phyloP scores from a whole-genome alignment of 495 filamentous ascomycete genomes.

The Aspergillus campestris region DNA sequence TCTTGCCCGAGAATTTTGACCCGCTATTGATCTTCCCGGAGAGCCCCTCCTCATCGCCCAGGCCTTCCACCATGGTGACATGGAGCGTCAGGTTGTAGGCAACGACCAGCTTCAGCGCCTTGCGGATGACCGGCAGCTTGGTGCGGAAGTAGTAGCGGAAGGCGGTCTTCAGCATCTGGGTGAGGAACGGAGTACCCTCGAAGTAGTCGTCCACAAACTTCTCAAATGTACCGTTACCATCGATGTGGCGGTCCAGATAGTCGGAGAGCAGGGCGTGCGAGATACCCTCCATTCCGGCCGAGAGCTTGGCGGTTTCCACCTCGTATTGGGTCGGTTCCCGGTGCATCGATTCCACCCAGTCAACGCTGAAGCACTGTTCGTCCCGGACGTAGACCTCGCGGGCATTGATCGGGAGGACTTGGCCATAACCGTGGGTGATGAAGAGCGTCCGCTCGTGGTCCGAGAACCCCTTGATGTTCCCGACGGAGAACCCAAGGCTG shows the following conservation, averaged over 20 bases:
- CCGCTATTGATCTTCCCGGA: constrained; percentile 72
- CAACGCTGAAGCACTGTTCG: constrained; percentile 82
- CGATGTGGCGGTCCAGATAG: constrained; percentile 87
- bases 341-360: constrained; percentile 77
- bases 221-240: constrained; percentile 67
- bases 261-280: constrained; percentile 67
- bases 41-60: constrained; percentile 68
- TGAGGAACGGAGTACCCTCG: constrained; percentile 85
- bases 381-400: constrained; percentile 86
- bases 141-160: constrained; percentile 82
- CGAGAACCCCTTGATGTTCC: constrained; percentile 88
- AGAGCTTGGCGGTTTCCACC: constrained; percentile 73
- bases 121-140: constrained; percentile 75
- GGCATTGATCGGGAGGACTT: constrained; percentile 77
- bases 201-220: constrained; percentile 91
- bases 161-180: constrained; percentile 87
- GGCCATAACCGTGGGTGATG: constrained; percentile 85
- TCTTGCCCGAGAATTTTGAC: constrained; percentile 80
- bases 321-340: constrained; percentile 68
- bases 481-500: constrained; percentile 74
- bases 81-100: constrained; percentile 90
- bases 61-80: constrained; percentile 83
- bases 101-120: constrained; percentile 82
- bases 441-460: constrained; percentile 68
- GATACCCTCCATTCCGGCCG: constrained; percentile 77